Percentiles rank a stretch among this genome's conserved stretches.
These are phyloP conservation scores for Macrolepiota albuminosa DNA, from an alignment of 768 basidiomycete genomes.

Conservation along the genomic window DNA sequence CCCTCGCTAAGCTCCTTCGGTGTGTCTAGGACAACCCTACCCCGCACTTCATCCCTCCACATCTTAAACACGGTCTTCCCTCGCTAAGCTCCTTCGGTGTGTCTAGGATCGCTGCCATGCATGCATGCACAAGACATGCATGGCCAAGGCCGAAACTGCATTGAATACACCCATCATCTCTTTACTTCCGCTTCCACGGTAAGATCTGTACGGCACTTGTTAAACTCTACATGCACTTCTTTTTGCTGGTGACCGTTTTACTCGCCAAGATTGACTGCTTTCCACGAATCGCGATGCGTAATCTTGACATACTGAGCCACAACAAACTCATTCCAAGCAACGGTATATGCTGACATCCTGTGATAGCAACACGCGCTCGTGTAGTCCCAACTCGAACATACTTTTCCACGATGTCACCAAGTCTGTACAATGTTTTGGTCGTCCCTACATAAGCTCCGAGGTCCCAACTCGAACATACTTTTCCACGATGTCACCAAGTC, in stretches of 20 bases:
- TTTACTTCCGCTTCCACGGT: neutral
- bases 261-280: neutral
- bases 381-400: neutral
- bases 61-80: neutral
- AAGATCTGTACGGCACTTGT: neutral
- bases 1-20: neutral
- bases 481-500: conserved; percentile 4
- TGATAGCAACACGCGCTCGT: neutral
- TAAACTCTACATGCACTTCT: neutral
- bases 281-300: neutral
- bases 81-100: neutral
- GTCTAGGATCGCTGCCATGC: neutral
- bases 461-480: neutral
- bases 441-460: neutral
- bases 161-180: neutral
- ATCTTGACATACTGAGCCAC: neutral
- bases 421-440: neutral
- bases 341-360: neutral
- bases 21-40: conserved; percentile 3
- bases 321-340: neutral
- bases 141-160: conserved; percentile 4
- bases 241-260: neutral
- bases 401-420: conserved; percentile 3
- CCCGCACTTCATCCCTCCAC: neutral
- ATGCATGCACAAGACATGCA: conserved; percentile 3